A percentile compares a stretch with the other conserved stretches of the same genome.
Conservation (phyloP, 2,329 filamentous ascomycete species). For the Zymoseptoria passerinii region DNA sequence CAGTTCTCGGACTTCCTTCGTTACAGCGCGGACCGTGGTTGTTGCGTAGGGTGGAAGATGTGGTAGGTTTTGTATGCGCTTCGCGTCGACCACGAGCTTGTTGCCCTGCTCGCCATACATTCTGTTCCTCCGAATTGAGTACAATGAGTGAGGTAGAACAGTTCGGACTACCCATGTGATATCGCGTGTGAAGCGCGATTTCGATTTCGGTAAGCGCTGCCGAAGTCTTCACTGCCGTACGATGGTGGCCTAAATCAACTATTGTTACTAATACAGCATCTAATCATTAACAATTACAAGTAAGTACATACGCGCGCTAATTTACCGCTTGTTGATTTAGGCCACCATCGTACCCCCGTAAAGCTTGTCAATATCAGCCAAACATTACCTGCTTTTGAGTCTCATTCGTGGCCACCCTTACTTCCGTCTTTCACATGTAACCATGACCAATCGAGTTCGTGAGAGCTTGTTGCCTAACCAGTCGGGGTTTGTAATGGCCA, state of each 20-base stretch:
- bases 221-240: too few relatives aligned
- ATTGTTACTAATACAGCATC: too few relatives aligned
- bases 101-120: constrained; percentile 88
- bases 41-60: constrained; percentile 88
- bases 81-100: constrained; percentile 93
- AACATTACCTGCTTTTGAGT: neutral
- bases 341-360: too few relatives aligned
- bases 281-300: too few relatives aligned
- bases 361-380: neutral
- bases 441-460: neutral
- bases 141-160: neutral
- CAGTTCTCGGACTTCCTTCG: constrained; percentile 86
- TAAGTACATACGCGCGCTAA: too few relatives aligned
- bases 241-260: too few relatives aligned
- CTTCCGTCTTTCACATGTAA: neutral
- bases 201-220: neutral
- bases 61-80: constrained; percentile 78
- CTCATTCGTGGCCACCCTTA: neutral
- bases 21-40: constrained; percentile 78
- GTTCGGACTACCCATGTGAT: neutral
- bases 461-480: neutral
- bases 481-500: neutral
- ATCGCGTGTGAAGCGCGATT: neutral
- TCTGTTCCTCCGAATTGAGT: neutral
- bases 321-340: too few relatives aligned